Base-by-base conservation (phyloP, 2,329 filamentous ascomycete genomes). In the Fusarium oligoseptatum region DNA sequence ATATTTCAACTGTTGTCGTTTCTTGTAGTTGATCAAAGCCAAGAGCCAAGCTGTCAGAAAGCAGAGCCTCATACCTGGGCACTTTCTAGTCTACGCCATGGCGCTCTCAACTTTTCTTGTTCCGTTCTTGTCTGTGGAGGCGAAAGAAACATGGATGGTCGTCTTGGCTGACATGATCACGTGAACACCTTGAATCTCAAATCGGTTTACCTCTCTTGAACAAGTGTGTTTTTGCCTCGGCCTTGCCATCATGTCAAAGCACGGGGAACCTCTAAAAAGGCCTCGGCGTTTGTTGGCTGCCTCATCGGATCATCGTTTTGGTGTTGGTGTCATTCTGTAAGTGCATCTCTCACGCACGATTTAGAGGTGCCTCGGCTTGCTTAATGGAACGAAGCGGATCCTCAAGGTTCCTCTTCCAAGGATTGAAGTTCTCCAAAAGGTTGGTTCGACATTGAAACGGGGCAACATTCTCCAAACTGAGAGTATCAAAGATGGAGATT, bases 41-140 rank as follows among this genome's bases (percentile, higher is more conserved):
- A 56, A 20, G 20, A 65, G 57, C 55, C 66, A 63, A 60, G 39
- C 22, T 43, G 52, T 45, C 24, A 37, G 52, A 52, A 48, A 56
- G 45, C n/a, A 67, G 76, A 76, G 71, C 74, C 69, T 76, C 73
- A 76, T 67, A 22, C 7, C 43, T 75, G 36, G 57, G 73, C 39
- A 20, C n/a, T 4, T 27, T 63, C 20, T 39, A 48, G 32, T 11
- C 55, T 65, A 20, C 52, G 50, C 55, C 62, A 70, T 60, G 66
- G 41, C 61, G 50, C 32, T 17, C n/a, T 6, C 22, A 27, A 24
- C 10, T 27, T 37, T 63, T 64, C 60, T 64, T 55, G 60, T 63
- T 45, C 45, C 32, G 45, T 24, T 55, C 36, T 64, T 64, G 60
- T 55, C 34, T 43, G 36, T 43, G 43, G 60, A 48, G 22, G 43